Evolutionary conservation across 805 yeast species (phyloP).

Genomic region (Torulaspora indica): DNA sequence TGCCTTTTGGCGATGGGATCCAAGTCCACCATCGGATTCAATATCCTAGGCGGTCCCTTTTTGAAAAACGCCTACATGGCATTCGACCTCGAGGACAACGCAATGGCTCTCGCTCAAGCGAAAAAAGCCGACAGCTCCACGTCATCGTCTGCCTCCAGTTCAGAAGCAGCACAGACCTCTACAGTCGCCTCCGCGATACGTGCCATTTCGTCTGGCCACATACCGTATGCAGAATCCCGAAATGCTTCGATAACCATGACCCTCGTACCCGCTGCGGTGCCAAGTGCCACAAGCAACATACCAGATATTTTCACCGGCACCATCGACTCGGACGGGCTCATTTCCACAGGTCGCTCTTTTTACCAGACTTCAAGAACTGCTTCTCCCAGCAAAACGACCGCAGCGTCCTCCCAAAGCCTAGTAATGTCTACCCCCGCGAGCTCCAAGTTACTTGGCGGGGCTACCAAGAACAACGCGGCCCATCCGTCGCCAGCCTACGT

Average conservation of each 20-base stretch:
- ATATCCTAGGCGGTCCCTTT: slow-evolving; percentile 56
- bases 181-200: not conserved
- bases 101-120: slow-evolving; percentile 54
- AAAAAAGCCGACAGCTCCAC: slow-evolving; percentile 19
- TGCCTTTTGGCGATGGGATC: slow-evolving; percentile 54
- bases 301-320: slow-evolving; percentile 33
- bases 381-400: slow-evolving; percentile 5
- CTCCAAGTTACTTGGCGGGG: not conserved
- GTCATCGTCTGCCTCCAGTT: slow-evolving; percentile 1
- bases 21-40: slow-evolving; percentile 44
- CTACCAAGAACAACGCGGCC: not conserved
- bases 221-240: slow-evolving; percentile 47
- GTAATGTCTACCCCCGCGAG: slow-evolving; percentile 2
- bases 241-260: slow-evolving; percentile 26
- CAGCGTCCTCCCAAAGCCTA: slow-evolving; percentile 8
- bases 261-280: slow-evolving; percentile 12
- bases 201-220: slow-evolving; percentile 40
- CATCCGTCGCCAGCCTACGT: not conserved
- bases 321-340: slow-evolving; percentile 32
- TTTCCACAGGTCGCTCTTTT: slow-evolving; percentile 31
- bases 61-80: slow-evolving; percentile 52
- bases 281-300: slow-evolving; percentile 12
- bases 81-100: slow-evolving; percentile 54
- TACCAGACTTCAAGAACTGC: slow-evolving; percentile 29
- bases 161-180: slow-evolving; percentile 6